Evolutionary conservation across 139 green algal genomes (phyloP).

Genomic region (Nannochloris sp.): DNA sequence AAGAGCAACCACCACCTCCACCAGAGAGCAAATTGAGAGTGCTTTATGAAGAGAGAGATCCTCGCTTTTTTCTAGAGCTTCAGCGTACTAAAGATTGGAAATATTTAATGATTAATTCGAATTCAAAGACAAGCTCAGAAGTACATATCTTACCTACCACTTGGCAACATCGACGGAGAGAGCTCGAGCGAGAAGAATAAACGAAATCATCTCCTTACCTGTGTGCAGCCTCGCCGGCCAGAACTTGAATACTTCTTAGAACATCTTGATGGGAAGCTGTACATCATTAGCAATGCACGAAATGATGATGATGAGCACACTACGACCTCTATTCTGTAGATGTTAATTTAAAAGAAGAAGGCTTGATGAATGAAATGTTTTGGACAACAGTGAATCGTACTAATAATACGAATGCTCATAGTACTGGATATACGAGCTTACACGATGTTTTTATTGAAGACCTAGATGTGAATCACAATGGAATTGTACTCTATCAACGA

Average conservation of each 20-base stretch:
- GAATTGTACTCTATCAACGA: constrained; percentile 37
- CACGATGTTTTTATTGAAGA: constrained; percentile 37
- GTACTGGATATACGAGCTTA: no score
- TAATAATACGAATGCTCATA: no score
- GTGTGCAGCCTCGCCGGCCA: constrained; percentile 30
- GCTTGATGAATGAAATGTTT: no score
- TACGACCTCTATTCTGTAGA: constrained; percentile 20
- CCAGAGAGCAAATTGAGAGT: neutral
- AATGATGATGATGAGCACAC: neutral
- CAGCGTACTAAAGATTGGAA: constrained; percentile 56
- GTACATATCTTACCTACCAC: constrained; percentile 42
- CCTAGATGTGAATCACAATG: constrained; percentile 49
- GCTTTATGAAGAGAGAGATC: constrained; percentile 43
- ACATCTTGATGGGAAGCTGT: constrained; percentile 26
- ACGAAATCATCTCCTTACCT: no score
- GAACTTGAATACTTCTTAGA: constrained; percentile 77
- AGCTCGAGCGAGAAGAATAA: no score
- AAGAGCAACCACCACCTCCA: no score
- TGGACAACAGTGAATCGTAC: no score
- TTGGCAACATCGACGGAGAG: neutral
- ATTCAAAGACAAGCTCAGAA: constrained; percentile 55
- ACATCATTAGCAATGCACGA: constrained; percentile 23
- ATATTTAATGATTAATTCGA: constrained; percentile 42
- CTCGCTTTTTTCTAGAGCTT: constrained; percentile 42
- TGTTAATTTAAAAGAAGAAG: no score